Base-by-base conservation (phyloP, 345 rosid species). In the Diplotaxis tenuifolia region DNA sequence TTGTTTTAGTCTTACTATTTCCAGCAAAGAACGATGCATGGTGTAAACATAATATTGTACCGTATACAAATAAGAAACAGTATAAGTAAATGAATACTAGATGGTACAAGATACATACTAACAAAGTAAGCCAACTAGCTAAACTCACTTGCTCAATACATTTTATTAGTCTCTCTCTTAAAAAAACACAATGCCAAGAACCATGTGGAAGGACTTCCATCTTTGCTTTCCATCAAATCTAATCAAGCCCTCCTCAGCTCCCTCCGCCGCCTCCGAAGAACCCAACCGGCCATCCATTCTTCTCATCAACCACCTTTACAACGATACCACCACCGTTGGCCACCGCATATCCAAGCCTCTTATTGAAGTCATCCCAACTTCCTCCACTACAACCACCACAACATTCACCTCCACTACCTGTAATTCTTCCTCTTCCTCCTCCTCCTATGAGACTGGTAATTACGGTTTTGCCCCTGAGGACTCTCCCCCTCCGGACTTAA, bases 401-500 rank as follows among this genome's bases (percentile, higher is more conserved):
- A 58, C 75, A 12, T 38, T 18, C 53, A 55, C 75, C 45, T 65
- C 71, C 20, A 32, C 75, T 18, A 42, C 50, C 50, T 18, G 50
- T 55, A 47, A 62, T 31, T 54, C 71, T 6, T 68, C 69, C 45
- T 68, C 74, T 63, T 68, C 74, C 15, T 8, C 74, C 23, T 70
- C 71, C 6, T 60, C 11, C 34, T 60, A 40, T 42, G 74, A 49
- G 1, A 7, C 55, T 11, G 49, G 58, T 23, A 50, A 58, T 65
- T 65, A 65, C 72, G 72, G 58, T 64, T 47, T 57, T 71, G 4
- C 68, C 76, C 67, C 68, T 36, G 72, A 38, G 4, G 53, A 61
- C 70, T 54, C 78, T 73, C 70, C 71, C n/a, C 71, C 78, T 42
- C 92, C 90, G 32, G 96, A 89, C 68, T 82, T 93, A 71, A 84